Base-by-base conservation (phyloP, 2,329 filamentous ascomycete genomes). In the Fusarium kyushuense region DNA sequence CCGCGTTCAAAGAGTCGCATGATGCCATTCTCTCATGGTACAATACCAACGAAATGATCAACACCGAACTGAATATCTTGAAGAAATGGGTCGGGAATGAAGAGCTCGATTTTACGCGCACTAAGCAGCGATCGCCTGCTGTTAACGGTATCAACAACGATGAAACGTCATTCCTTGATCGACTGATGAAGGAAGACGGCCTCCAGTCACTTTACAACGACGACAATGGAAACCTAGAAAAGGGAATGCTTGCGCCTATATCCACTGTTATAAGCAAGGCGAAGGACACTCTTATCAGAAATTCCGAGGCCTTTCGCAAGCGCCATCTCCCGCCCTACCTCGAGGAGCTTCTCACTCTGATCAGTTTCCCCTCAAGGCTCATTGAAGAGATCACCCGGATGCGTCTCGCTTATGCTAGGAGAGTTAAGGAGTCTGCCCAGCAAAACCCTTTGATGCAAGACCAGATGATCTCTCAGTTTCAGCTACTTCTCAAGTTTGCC, bases 81-180 rank as follows among this genome's bases (percentile, higher is more conserved):
- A 94, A 96, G 78, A 94, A 91, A 67, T 99, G 96, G 96, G 96
- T 99, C 27, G 96, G 96, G 55, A 99, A 99, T 75, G 90, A 94
- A 36, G 94, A 97, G 75, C 86, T 99, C 38, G 94, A 98, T 79
- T 99, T 98, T 76, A 89, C 89, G 51, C 91, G 92, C 75, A 86
- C 90, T 23, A 90, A 91, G 68, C 85, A 89, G 54, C 87, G 88
- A 61, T 90, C 92, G 1, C 87, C 89, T 3, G 79, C 79, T 4
- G 79, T 82, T 14, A 89, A 91, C 70, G 92, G 93, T 59, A 87
- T 97, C 47, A 89, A 90, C 27, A 77, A 62, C n/a, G 95, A 98
- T 74, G 94, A 97, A 72, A 91, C 93, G 1, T 96, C 94, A 0
- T 99, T 99, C 79, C 87, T 99, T 58, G 96, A 99, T 77, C 88